Evolutionary conservation across 140 eudicot genomes (phyloP).

Genomic region (Flaveria floridana): DNA sequence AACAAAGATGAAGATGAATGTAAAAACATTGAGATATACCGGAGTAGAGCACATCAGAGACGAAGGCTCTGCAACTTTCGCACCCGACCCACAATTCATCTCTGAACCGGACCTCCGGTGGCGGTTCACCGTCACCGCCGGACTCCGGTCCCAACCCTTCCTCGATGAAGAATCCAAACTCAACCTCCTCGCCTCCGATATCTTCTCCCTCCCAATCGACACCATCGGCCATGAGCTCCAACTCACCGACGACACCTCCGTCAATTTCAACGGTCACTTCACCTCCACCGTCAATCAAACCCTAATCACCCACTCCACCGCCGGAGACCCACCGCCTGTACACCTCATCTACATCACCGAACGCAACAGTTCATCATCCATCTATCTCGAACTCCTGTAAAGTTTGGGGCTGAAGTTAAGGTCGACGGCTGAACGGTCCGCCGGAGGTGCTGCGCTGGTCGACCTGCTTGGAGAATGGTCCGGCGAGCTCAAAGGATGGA

Average conservation of each 20-base stretch:
- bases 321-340: constrained; percentile 2
- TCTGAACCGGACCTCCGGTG: constrained; percentile 32
- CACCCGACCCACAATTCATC: constrained; percentile 7
- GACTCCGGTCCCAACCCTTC: constrained; percentile 66
- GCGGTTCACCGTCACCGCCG: constrained; percentile 27
- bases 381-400: too few species aligned
- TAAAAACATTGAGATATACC: constrained; percentile 35
- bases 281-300: constrained; percentile 26
- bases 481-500: too few species aligned
- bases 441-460: too few species aligned
- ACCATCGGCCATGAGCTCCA: too few species aligned
- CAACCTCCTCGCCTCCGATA: constrained; percentile 45
- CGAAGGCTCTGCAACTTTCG: constrained; percentile 3
- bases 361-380: constrained; percentile 44
- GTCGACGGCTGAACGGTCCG: too few species aligned
- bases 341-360: constrained; percentile 63
- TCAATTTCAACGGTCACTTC: too few species aligned
- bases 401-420: too few species aligned
- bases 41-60: constrained; percentile 41
- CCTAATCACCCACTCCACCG: not conserved
- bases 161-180: constrained; percentile 62
- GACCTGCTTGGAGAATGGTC: too few species aligned
- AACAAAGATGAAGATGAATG: not conserved
- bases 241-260: too few species aligned
- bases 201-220: too few species aligned